phyloP scores from a whole-genome alignment of 2,329 filamentous ascomycete genomes.

The Fusarium fujikuroi region DNA sequence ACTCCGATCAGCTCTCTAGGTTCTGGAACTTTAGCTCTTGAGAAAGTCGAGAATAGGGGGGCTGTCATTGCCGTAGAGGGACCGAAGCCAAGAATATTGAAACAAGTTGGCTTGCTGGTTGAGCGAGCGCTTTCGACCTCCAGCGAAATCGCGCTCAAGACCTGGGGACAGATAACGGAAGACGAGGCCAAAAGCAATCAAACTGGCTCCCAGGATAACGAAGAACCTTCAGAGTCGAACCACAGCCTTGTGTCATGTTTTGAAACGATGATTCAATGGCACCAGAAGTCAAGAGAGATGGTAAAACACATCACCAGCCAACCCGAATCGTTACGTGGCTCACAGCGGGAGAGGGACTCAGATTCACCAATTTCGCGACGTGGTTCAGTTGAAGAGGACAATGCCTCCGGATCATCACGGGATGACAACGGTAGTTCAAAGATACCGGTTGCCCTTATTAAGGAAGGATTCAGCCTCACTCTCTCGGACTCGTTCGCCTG shows the following conservation, averaged over 20 bases:
- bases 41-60: conserved; percentile 66
- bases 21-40: conserved; percentile 39
- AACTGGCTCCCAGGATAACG: conserved; percentile 22
- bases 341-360: conserved; percentile 10
- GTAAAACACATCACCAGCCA: conserved; percentile 58
- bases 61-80: conserved; percentile 88
- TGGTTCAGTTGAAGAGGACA: conserved; percentile 22
- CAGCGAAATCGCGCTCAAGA: conserved; percentile 55
- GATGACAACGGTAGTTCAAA: conserved; percentile 35
- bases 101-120: conserved; percentile 71
- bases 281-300: conserved; percentile 78
- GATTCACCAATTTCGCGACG: conserved; percentile 17
- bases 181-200: conserved; percentile 20
- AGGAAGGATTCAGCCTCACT: conserved; percentile 82
- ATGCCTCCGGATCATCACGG: not conserved
- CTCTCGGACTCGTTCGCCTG: conserved; percentile 80
- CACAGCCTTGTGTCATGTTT: conserved; percentile 70
- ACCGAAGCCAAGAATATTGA: conserved; percentile 62
- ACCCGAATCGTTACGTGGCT: conserved; percentile 12
- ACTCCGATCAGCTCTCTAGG: conserved; percentile 61
- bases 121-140: conserved; percentile 67
- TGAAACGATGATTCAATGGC: conserved; percentile 77
- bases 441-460: conserved; percentile 79
- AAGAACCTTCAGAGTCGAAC: conserved; percentile 40
- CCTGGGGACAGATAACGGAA: conserved; percentile 55